Base-by-base conservation (phyloP, 305 asterid genomes). In the Fraxinus floribunda region DNA sequence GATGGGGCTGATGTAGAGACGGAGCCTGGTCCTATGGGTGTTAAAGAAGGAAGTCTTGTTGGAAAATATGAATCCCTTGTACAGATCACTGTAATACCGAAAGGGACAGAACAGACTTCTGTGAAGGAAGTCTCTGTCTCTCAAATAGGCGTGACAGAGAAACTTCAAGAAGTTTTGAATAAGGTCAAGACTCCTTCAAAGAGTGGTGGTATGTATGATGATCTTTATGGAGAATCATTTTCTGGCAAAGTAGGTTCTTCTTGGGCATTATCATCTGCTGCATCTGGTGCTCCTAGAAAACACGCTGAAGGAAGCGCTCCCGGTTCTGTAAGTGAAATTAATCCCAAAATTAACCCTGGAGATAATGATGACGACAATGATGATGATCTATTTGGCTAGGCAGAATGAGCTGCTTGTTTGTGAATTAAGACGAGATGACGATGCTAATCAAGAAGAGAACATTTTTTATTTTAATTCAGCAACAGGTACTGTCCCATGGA, bases 41-140 rank as follows among this genome's bases (percentile, higher is more conserved):
- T 96, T 55, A 94, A 91, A 90, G 99, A 94, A 94, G 99, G 99
- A 88, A 96, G 98, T 85, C 99, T 94, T 81, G 99, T 96, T 5
- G 98, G 99, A 80, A 96, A 94, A 87, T 96, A 96, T 36, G 99
- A 96, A 86, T 94, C 98, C 24, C 99, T 96, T 38, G 94, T 96
- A 71, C 97, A 96, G 87, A 82, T 81, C 71, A 96, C 97, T 0
- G 93, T 96, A 44, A 93, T 96, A 81, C 98, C 98, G 22, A 94
- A 91, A 87, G 98, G 99, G 83, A 93, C 89, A 86, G 98, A 88
- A 86, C 91, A 88, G 77, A 81, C 90, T 38, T 84, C 90, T 11
- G 77, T 41, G 74, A 93, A 90, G 80, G 95, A 89, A 87, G 84
- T 78, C 80, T 78, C 80, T 76, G 75, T 52, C 83, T 83, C 93